These are phyloP conservation scores for Meira nashicola DNA, from an alignment of 1,284 basidiomycete species.

Conservation along the genomic window DNA sequence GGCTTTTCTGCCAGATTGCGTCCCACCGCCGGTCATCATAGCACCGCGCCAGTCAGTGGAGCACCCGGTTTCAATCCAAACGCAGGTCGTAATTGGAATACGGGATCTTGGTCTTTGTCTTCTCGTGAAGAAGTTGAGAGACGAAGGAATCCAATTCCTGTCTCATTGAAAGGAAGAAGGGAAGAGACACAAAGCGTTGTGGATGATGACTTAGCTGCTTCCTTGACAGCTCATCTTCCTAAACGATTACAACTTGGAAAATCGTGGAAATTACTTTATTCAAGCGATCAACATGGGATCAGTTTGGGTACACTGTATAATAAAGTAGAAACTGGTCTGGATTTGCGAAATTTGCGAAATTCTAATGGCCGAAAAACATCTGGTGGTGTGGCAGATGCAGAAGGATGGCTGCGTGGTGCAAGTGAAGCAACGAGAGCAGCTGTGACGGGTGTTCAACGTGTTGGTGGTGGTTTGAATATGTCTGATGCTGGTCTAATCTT, in stretches of 20 bases:
- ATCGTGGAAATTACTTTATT: conserved; percentile 84
- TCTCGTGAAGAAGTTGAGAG: conserved; percentile 15
- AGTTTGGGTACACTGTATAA: conserved; percentile 72
- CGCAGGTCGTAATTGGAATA: conserved; percentile 40
- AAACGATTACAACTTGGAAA: conserved; percentile 71
- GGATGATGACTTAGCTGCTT: conserved; percentile 37
- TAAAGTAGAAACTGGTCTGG: conserved; percentile 27
- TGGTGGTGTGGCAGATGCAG: conserved; percentile 15
- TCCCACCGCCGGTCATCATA: neutral
- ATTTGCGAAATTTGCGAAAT: conserved; percentile 17
- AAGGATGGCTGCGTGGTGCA: conserved; percentile 43
- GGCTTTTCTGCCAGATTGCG: neutral
- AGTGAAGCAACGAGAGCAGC: conserved; percentile 30
- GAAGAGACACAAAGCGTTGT: conserved; percentile 40
- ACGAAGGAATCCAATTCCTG: conserved; percentile 25
- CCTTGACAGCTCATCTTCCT: conserved; percentile 59
- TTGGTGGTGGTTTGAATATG: conserved; percentile 27
- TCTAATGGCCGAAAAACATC: neutral
- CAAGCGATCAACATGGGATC: conserved; percentile 90
- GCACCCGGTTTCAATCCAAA: conserved; percentile 43
- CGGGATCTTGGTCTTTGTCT: conserved; percentile 42
- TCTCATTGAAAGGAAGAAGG: conserved; percentile 32
- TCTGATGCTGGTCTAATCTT: conserved; percentile 42
- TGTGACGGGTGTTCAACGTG: conserved; percentile 19
- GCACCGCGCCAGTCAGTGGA: conserved; percentile 28